Evolutionary conservation across 2,329 filamentous ascomycete species (phyloP).

Genomic region (Pseudodiploospora longispora): DNA sequence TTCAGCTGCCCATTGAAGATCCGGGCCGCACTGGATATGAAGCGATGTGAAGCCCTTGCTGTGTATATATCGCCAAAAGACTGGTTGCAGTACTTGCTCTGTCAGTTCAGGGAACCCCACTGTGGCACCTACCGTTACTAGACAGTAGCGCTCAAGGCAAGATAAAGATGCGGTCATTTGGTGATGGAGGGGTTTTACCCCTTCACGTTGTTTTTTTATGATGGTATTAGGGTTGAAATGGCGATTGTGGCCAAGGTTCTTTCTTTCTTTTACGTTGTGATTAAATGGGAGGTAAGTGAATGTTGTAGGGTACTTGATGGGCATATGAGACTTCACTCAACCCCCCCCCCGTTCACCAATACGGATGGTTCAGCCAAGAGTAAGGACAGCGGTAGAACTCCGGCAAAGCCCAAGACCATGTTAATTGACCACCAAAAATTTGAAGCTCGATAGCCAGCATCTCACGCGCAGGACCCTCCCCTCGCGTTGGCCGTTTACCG

Average conservation of each 20-base stretch:
- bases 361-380: neutral
- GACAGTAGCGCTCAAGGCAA: constrained; percentile 42
- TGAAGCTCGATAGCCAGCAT: constrained; percentile 15
- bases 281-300: too few relatives aligned
- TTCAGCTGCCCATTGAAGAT: constrained; percentile 34
- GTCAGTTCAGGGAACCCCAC: constrained; percentile 72
- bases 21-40: constrained; percentile 71
- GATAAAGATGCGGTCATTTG: constrained; percentile 5
- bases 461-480: constrained; percentile 9
- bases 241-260: too few relatives aligned
- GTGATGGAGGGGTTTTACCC: neutral
- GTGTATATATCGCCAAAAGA: constrained; percentile 55
- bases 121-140: constrained; percentile 90
- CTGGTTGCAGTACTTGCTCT: constrained; percentile 50
- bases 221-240: too few relatives aligned
- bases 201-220: too few relatives aligned
- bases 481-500: constrained; percentile 11
- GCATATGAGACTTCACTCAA: too few relatives aligned
- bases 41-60: constrained; percentile 60
- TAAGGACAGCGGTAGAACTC: constrained; percentile 15
- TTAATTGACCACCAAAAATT: constrained; percentile 22
- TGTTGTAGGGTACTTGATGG: too few relatives aligned
- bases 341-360: too few relatives aligned
- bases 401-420: constrained; percentile 8
- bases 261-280: too few relatives aligned